A percentile compares a stretch with the other conserved stretches of the same genome.
These are phyloP conservation scores for Curvularia hawaiiensis DNA, from an alignment of 2,329 filamentous ascomycete species.

Conservation along the genomic window DNA sequence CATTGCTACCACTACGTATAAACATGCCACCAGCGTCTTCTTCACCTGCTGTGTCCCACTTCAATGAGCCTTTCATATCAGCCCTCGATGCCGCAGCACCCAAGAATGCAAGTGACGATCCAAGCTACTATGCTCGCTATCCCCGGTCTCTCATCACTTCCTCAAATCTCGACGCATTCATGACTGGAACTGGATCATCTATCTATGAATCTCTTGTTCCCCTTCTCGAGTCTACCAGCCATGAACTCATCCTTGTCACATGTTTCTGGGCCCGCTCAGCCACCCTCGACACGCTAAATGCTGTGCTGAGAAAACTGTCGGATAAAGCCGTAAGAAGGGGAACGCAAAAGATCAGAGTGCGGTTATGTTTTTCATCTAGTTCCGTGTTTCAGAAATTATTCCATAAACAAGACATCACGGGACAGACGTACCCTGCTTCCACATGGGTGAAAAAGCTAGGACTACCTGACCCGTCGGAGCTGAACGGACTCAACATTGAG, in stretches of 20 bases:
- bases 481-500: conserved; percentile 67
- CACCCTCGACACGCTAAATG: conserved; percentile 62
- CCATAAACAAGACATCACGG: conserved; percentile 67
- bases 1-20: neutral
- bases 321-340: conserved; percentile 45
- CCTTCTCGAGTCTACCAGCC: conserved; percentile 63
- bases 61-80: conserved; percentile 38
- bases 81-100: conserved; percentile 30
- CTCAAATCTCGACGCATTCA: conserved; percentile 44
- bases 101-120: conserved; percentile 37
- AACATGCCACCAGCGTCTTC: conserved; percentile 13
- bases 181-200: conserved; percentile 52
- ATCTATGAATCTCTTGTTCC: conserved; percentile 60
- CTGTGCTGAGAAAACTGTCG: conserved; percentile 66
- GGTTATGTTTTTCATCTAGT: conserved; percentile 77
- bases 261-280: conserved; percentile 79
- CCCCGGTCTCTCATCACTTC: conserved; percentile 43
- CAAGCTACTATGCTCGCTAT: conserved; percentile 48
- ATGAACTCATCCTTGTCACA: conserved; percentile 76
- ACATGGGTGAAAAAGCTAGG: conserved; percentile 68
- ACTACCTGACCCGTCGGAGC: conserved; percentile 61
- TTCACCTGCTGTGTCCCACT: conserved; percentile 12
- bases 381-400: conserved; percentile 76
- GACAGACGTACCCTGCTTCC: conserved; percentile 64
- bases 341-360: conserved; percentile 60